A percentile compares a stretch with the other conserved stretches of the same genome.
Evolutionary conservation across 208 protist genomes (phyloP).

Genomic region (Leishmania lainsoni): DNA sequence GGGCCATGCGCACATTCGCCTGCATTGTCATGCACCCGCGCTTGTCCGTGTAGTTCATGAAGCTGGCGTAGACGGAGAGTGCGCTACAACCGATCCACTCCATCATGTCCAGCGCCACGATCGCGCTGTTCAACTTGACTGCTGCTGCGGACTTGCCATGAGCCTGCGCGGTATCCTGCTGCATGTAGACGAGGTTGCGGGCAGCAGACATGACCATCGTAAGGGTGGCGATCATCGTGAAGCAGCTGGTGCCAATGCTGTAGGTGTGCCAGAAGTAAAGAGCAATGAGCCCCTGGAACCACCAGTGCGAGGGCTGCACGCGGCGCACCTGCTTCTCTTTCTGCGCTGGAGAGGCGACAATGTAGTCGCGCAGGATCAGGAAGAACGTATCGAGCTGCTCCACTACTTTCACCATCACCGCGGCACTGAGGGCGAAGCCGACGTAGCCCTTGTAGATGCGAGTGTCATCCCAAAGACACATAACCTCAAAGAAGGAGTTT

Average conservation of each 20-base stretch:
- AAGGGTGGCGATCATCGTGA: constrained; percentile 33
- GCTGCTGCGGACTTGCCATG: constrained; percentile 19
- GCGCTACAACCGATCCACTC: constrained; percentile 41
- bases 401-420: constrained; percentile 63
- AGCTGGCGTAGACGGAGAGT: constrained; percentile 45
- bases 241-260: constrained; percentile 46
- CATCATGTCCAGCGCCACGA: constrained; percentile 26
- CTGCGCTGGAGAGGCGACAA: constrained; percentile 20
- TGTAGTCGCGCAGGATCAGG: constrained; percentile 74
- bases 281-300: constrained; percentile 36
- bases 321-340: constrained; percentile 22
- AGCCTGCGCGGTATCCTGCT: constrained; percentile 21
- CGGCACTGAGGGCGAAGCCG: constrained; percentile 56
- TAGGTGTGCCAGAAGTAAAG: constrained; percentile 60
- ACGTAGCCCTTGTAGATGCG: constrained; percentile 39
- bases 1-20: constrained; percentile 53
- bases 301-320: constrained; percentile 45
- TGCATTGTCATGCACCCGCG: constrained; percentile 45
- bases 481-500: constrained; percentile 30
- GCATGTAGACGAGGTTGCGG: constrained; percentile 29
- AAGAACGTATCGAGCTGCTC: constrained; percentile 81
- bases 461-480: constrained; percentile 48
- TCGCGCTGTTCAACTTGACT: constrained; percentile 7
- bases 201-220: constrained; percentile 30
- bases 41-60: constrained; percentile 44